Conservation (phyloP, 371 early-diverging fungal genomes). For the Parasitella parasitica region DNA sequence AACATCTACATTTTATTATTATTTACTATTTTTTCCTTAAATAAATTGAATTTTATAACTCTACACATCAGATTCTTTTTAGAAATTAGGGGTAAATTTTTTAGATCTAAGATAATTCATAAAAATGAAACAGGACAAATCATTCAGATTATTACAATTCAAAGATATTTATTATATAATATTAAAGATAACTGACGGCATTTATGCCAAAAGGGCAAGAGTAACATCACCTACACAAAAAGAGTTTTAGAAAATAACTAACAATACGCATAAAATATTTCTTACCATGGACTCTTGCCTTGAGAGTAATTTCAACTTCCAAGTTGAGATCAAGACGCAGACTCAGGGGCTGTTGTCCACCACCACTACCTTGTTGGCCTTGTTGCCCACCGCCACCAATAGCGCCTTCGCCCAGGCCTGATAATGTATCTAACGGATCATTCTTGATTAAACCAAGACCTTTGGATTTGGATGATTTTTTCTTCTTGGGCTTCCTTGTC, state of each 20-base stretch:
- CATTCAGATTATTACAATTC: not conserved
- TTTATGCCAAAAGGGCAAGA: conserved; percentile 20
- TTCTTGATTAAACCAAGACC: conserved; percentile 12
- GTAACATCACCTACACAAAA: conserved; percentile 25
- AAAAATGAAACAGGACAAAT: not conserved
- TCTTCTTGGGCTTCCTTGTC: conserved; percentile 20
- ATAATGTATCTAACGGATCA: conserved; percentile 7
- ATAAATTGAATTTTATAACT: not conserved
- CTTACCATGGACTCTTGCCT: conserved; percentile 29
- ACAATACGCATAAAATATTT: not conserved
- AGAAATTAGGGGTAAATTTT: not conserved
- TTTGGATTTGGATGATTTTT: conserved; percentile 12
- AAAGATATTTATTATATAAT: conserved; percentile 2
- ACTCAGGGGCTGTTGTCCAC: conserved; percentile 23
- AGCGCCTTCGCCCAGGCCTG: not conserved
- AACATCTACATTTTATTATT: not conserved
- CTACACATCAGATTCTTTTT: not conserved
- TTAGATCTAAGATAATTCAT: not conserved
- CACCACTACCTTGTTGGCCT: conserved; percentile 11
- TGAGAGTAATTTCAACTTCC: conserved; percentile 35
- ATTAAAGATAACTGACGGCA: not conserved
- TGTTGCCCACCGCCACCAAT: conserved; percentile 2
- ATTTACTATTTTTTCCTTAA: not conserved
- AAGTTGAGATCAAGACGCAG: conserved; percentile 36
- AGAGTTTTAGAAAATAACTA: not conserved